These are phyloP conservation scores for Ophiostoma angusticollis DNA, from an alignment of 2,329 filamentous ascomycete species.

Conservation along the genomic window DNA sequence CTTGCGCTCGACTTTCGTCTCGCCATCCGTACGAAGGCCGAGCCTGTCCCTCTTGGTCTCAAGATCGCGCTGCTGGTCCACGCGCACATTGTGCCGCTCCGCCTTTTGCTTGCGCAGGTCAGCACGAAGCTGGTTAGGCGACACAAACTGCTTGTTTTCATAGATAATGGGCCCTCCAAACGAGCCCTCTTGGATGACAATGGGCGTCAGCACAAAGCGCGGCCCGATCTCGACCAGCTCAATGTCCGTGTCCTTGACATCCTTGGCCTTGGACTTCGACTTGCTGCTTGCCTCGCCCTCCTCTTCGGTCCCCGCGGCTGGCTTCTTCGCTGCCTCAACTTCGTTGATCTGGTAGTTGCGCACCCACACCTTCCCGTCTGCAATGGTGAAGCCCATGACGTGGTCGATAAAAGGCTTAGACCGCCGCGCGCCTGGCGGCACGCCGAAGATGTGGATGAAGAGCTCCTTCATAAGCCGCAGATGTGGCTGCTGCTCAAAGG, in stretches of 20 bases:
- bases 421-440: constrained; percentile 76
- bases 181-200: constrained; percentile 86
- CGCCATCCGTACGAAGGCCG: constrained; percentile 57
- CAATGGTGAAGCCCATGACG: constrained; percentile 82
- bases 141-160: constrained; percentile 95
- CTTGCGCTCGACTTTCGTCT: constrained; percentile 48
- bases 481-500: constrained; percentile 72
- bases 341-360: constrained; percentile 89
- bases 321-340: constrained; percentile 48
- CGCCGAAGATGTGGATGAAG: constrained; percentile 80
- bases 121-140: constrained; percentile 82
- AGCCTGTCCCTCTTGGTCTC: constrained; percentile 63
- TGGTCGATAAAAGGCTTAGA: constrained; percentile 95
- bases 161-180: constrained; percentile 96
- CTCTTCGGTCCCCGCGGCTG: constrained; percentile 24
- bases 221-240: constrained; percentile 87
- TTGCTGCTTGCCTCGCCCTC: not conserved
- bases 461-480: constrained; percentile 79
- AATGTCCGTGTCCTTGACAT: constrained; percentile 53
- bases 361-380: constrained; percentile 92
- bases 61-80: constrained; percentile 60
- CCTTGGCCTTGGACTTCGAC: constrained; percentile 42
- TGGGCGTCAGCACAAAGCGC: constrained; percentile 82
- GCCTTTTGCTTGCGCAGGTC: constrained; percentile 70
- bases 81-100: constrained; percentile 60